A percentile compares a stretch with the other conserved stretches of the same genome.
phyloP scores from a whole-genome alignment of 306 rosid genomes.

The Chamaecrista fasciculata region DNA sequence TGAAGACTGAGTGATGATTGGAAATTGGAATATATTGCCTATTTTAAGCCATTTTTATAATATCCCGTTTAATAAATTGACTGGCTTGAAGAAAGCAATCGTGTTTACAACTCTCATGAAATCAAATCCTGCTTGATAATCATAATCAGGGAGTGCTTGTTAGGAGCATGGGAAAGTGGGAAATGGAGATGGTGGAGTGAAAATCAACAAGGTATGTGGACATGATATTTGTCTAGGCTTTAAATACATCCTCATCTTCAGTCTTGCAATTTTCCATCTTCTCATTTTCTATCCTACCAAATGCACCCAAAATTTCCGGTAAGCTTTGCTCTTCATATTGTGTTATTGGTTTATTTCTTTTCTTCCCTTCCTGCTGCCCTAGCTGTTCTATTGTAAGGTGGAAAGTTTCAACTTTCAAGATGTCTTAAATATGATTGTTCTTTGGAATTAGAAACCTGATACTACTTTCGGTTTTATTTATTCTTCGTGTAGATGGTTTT shows the following conservation, averaged over 20 bases:
- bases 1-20: background rate
- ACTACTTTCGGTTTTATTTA: too few relatives aligned
- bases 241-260: background rate
- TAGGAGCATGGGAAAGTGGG: background rate
- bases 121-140: background rate
- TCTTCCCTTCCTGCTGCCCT: background rate
- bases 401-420: background rate
- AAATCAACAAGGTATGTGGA: background rate
- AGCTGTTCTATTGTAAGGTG: background rate
- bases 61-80: background rate
- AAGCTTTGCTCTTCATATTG: background rate
- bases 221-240: background rate
- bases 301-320: background rate
- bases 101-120: background rate
- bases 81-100: background rate
- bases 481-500: background rate
- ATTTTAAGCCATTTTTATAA: slow-evolving; percentile 10
- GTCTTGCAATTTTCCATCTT: background rate
- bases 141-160: background rate
- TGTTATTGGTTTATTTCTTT: background rate
- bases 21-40: background rate
- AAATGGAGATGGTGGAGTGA: background rate
- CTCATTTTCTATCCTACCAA: background rate
- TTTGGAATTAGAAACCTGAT: background rate
- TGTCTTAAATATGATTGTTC: background rate